Base-by-base conservation (phyloP, 306 rosid genomes). In the Lagenaria siceraria region DNA sequence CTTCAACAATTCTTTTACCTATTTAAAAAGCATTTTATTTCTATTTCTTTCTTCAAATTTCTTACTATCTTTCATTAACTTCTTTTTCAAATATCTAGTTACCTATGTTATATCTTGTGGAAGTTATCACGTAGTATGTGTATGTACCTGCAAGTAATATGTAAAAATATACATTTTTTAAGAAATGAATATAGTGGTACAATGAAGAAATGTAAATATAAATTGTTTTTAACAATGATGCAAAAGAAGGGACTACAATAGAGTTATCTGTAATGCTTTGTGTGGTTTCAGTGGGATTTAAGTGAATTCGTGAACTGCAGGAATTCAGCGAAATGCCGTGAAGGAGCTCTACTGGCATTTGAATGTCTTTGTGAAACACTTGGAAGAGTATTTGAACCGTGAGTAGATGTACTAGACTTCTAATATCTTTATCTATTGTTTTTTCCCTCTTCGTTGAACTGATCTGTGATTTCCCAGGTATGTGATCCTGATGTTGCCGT, bases 311-410 rank as follows among this genome's bases (percentile, higher is more conserved):
- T 80, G 76, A 46, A 85, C 53, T 81, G 56, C 88, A 95, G 98
- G 93, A 95, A 83, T 86, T 92, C 97, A 53, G 97, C 97, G 10
- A 95, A 89, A 85, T 83, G 92, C 42, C 93, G 98, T 40, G 98
- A 95, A 86, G 98, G 98, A 78, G 96, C 95, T 58, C 87, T 95
- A 77, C 86, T 95, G 79, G 98, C 91, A 86, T 95, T 95, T 86
- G 98, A 95, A 85, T 92, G 97, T 82, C 97, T 95, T 27, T 95
- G 97, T 63, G 98, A 95, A 83, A 89, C 96, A 29, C 97, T 95
- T 71, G 97, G 98, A 83, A 89, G 88, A 80, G 72, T 95, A 70
- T 95, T 92, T 89, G 98, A 95, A 83, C 98, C 97, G 93, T 95
- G 91, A 56, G 96, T 75, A 53, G 61, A 66, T 1, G 13, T 74